Evolutionary conservation across 352 stramenopile genomes (phyloP).

Genomic region (Globisporangium irregulare): DNA sequence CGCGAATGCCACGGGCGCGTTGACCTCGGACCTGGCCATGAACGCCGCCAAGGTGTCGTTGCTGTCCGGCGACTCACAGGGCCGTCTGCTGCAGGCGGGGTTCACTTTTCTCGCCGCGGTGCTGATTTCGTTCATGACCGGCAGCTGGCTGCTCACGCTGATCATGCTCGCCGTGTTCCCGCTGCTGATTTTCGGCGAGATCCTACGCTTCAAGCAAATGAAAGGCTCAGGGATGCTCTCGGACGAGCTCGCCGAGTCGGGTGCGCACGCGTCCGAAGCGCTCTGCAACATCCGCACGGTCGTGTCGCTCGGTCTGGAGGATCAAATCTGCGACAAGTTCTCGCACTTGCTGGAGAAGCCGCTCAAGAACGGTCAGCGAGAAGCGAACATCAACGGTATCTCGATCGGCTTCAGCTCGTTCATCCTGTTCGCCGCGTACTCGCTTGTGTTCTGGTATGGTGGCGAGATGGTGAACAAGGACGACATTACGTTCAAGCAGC

Average conservation of each 20-base stretch:
- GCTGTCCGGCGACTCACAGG: constrained; percentile 39
- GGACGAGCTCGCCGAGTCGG: constrained; percentile 29
- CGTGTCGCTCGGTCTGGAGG: constrained; percentile 35
- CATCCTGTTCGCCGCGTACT: constrained; percentile 35
- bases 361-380: constrained; percentile 13
- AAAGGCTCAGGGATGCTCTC: constrained; percentile 20
- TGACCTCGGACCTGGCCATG: constrained; percentile 53
- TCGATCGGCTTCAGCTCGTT: constrained; percentile 66
- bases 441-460: constrained; percentile 62
- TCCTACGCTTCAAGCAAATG: constrained; percentile 28
- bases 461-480: constrained; percentile 33
- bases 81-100: constrained; percentile 38
- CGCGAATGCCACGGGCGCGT: constrained; percentile 37
- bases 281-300: constrained; percentile 42
- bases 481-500: constrained; percentile 38
- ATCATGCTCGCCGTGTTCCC: constrained; percentile 21
- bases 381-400: constrained; percentile 34
- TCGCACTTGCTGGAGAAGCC: constrained; percentile 24
- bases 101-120: constrained; percentile 31
- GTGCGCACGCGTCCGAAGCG: constrained; percentile 43
- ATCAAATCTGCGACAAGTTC: constrained; percentile 29
- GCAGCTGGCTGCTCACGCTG: constrained; percentile 21
- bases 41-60: constrained; percentile 45
- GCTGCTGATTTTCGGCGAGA: constrained; percentile 24
- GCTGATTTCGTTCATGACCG: constrained; percentile 16